These are phyloP conservation scores for Suillus weaverae DNA, from an alignment of 768 basidiomycete genomes.

Conservation along the genomic window DNA sequence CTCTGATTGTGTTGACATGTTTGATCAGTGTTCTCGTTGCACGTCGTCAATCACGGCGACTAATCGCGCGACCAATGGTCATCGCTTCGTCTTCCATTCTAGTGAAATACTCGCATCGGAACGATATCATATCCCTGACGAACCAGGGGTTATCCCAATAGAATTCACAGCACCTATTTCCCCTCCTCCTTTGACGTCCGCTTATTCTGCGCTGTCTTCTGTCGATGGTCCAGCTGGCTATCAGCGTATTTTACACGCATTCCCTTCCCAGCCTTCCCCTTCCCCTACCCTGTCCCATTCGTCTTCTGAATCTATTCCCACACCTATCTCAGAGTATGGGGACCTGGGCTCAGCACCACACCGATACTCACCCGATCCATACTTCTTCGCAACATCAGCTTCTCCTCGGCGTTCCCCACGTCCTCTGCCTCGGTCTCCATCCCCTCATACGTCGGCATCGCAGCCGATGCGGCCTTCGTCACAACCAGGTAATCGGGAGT, in stretches of 20 bases:
- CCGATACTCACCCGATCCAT: slow-evolving; percentile 26
- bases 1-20: slow-evolving; percentile 16
- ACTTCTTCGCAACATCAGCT: slow-evolving; percentile 17
- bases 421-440: slow-evolving; percentile 14
- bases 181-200: slow-evolving; percentile 30
- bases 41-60: slow-evolving; percentile 66
- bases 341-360: slow-evolving; percentile 24
- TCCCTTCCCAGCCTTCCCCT: slow-evolving; percentile 21
- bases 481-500: slow-evolving; percentile 15
- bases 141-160: slow-evolving; percentile 58
- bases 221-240: slow-evolving; percentile 31
- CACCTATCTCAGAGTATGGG: slow-evolving; percentile 23
- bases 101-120: slow-evolving; percentile 62
- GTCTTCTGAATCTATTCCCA: slow-evolving; percentile 23
- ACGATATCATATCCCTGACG: slow-evolving; percentile 61
- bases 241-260: slow-evolving; percentile 10
- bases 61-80: slow-evolving; percentile 78
- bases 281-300: slow-evolving; percentile 23
- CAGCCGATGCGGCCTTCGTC: slow-evolving; percentile 11
- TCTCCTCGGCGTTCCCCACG: slow-evolving; percentile 27
- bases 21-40: slow-evolving; percentile 61
- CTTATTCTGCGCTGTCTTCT: slow-evolving; percentile 28
- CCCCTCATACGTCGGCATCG: slow-evolving; percentile 12
- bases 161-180: slow-evolving; percentile 37
- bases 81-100: slow-evolving; percentile 86